Conservation (phyloP, 257 asterid genomes). For the Paulownia fortunei region DNA sequence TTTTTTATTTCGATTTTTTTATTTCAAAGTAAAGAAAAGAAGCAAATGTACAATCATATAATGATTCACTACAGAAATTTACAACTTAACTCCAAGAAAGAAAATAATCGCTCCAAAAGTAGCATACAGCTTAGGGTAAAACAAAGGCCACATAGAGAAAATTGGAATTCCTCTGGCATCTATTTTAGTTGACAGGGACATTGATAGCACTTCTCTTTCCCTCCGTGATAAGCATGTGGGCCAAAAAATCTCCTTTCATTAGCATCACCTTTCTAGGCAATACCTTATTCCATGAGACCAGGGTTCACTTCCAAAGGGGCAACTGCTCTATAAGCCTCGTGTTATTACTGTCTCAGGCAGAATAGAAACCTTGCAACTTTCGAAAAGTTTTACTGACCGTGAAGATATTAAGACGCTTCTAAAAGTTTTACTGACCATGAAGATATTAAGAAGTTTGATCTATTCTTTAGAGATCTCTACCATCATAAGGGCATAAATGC, state of each 20-base stretch:
- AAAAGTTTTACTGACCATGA: too few species aligned
- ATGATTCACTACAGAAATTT: conserved; percentile 7
- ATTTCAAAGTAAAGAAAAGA: background rate
- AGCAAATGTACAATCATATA: too few species aligned
- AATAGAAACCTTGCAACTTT: background rate
- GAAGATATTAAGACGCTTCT: too few species aligned
- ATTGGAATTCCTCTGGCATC: background rate
- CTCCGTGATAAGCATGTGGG: background rate
- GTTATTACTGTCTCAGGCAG: background rate
- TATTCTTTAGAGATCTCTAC: too few species aligned
- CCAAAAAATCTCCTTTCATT: too few species aligned
- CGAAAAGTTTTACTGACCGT: background rate
- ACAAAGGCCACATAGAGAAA: background rate
- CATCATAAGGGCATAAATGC: too few species aligned
- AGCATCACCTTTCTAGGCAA: too few species aligned
- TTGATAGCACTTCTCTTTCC: background rate
- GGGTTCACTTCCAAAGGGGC: too few species aligned
- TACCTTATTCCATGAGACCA: too few species aligned
- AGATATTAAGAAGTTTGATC: too few species aligned
- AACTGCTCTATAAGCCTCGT: background rate
- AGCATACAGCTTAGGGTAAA: background rate
- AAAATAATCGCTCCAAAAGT: background rate
- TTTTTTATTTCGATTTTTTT: too few species aligned
- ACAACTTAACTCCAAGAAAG: background rate
- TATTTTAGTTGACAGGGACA: background rate